Evolutionary conservation across 2,329 filamentous ascomycete genomes (phyloP).

Genomic region (Emergomyces africanus): DNA sequence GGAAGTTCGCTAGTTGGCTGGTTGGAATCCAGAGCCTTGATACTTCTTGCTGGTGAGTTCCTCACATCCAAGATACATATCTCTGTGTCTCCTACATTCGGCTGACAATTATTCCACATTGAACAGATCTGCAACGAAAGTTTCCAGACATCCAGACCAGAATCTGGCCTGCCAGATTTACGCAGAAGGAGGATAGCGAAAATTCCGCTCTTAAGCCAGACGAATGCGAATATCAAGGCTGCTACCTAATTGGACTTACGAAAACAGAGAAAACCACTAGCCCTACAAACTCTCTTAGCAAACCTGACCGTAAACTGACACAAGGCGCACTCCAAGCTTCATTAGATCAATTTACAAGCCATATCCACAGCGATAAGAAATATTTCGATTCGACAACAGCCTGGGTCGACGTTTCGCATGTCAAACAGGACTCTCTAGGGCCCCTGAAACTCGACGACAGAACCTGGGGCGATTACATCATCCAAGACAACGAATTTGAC

Average conservation of each 20-base stretch:
- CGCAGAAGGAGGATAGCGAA: conserved; percentile 22
- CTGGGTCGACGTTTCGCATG: conserved; percentile 24
- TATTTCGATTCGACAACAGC: conserved; percentile 21
- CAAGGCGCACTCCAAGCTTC: conserved; percentile 31
- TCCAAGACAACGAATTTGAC: neutral
- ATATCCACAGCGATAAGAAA: conserved; percentile 22
- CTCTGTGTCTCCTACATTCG: neutral
- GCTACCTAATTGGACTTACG: conserved; percentile 48
- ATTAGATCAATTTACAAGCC: conserved; percentile 23
- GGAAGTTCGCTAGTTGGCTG: conserved; percentile 48
- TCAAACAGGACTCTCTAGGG: conserved; percentile 13
- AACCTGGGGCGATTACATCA: conserved; percentile 8
- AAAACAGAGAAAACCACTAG: conserved; percentile 6
- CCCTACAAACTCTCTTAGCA: conserved; percentile 3
- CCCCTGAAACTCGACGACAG: conserved; percentile 10
- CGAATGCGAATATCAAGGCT: conserved; percentile 43
- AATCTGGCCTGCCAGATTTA: conserved; percentile 52
- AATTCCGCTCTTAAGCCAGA: conserved; percentile 2
- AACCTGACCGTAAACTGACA: conserved; percentile 31
- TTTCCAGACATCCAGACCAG: conserved; percentile 41
- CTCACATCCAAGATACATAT: neutral
- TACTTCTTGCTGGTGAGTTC: conserved; percentile 44
- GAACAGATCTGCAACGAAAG: conserved; percentile 42
- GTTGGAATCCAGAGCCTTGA: conserved; percentile 49
- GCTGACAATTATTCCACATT: conserved; percentile 2